Evolutionary conservation across 345 rosid species (phyloP), one percentile per base, ranked within the genome.

Genomic region (Euphorbia tirucalli): DNA sequence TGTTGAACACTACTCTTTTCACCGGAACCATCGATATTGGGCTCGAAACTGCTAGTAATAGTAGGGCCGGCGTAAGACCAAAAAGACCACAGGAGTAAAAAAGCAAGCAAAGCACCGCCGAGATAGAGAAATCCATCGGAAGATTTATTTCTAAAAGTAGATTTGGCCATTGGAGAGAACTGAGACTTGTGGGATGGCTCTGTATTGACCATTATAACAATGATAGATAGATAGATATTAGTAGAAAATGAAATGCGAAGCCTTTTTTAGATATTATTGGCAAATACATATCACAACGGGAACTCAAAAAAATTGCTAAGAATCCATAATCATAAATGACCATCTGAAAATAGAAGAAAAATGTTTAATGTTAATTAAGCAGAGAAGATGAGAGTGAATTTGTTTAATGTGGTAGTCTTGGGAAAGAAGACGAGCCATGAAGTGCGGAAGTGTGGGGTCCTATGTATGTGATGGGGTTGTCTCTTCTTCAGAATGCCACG

Each of bases 71-170:
- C 75, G 70, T 80, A 82, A 21, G 89, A 86, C 80, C 90, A 87
- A 78, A 86, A 82, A 50, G 92, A 88, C 91, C 89, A 86, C 0
- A 95, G 81, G 21, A 95, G 74, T 0, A 95, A 61, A 18, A 89
- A 80, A 28, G 89, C 86, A 68, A 86, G 71, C 14, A 89, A 75
- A n/a, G 86, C 93, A 15, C 87, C 88, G n/a, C 86, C 91, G 27
- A 92, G 77, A 76, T 81, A 90, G 69, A 86, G 79, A 74, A 77
- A 87, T 21, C 65, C 82, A 46, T 90, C 96, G 44, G 56, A 74
- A 8, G 62, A 35, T 70, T 75, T 84, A 69, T 61, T 83, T 64
- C 88, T 50, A 7, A 13, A 44, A 48, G 13, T 24, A 6, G 77
- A 44, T 74, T 78, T 78, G 6, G 78, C 61, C 78, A 78, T 78